These are phyloP conservation scores for Coelastrella sp. DNA, from an alignment of 139 green algal species.

Conservation along the genomic window DNA sequence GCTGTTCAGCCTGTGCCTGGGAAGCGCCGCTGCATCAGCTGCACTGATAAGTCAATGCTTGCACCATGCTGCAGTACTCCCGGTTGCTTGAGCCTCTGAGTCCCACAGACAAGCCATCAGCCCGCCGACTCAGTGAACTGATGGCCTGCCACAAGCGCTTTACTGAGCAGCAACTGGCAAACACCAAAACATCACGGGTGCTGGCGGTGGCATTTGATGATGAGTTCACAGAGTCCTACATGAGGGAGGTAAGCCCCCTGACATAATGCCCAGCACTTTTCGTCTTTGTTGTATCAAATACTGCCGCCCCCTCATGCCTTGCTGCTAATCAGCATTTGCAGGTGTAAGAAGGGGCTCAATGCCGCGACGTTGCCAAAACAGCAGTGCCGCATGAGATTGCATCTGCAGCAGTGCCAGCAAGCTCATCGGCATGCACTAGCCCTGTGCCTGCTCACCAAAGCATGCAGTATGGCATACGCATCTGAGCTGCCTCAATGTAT, in stretches of 20 bases:
- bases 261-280: neutral
- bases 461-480: no score
- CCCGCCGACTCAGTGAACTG: constrained; percentile 31
- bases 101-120: constrained; percentile 15
- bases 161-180: constrained; percentile 75
- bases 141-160: constrained; percentile 59
- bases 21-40: neutral
- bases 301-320: no score
- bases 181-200: constrained; percentile 81
- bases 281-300: no score
- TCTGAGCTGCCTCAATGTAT: no score
- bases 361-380: no score
- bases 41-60: neutral
- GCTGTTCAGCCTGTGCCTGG: neutral
- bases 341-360: no score
- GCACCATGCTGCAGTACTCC: neutral
- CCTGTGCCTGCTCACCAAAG: no score
- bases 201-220: constrained; percentile 75
- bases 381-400: no score
- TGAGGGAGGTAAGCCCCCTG: constrained; percentile 58
- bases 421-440: no score
- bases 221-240: constrained; percentile 73
- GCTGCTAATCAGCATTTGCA: no score
- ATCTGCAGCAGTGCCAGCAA: no score
- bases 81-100: constrained; percentile 27